Percentiles rank a stretch among this genome's conserved stretches.
phyloP scores from a whole-genome alignment of 2,329 filamentous ascomycete species.

The Pestalotiopsis sp. region DNA sequence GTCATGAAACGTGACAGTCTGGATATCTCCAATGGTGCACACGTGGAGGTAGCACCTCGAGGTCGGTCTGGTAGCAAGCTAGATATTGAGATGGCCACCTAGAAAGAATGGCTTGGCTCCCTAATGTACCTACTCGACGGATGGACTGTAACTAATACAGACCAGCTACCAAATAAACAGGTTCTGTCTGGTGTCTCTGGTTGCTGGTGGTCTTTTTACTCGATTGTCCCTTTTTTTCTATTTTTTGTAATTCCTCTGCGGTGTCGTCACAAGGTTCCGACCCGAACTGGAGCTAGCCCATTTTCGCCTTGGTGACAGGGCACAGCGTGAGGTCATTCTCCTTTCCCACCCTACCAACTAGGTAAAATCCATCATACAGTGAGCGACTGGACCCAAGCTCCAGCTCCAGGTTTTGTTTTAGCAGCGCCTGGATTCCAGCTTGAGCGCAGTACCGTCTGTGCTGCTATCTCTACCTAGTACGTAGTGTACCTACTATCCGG shows the following conservation, averaged over 20 bases:
- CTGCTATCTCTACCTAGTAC: neutral
- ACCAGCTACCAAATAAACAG: neutral
- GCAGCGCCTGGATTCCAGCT: neutral
- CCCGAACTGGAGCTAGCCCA: neutral
- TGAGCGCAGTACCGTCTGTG: neutral
- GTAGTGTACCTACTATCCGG: neutral
- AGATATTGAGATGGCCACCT: too few relatives aligned
- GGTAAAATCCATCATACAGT: neutral
- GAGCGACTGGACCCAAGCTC: neutral
- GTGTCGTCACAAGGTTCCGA: constrained; percentile 13
- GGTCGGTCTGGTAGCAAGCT: too few relatives aligned
- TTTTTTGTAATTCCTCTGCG: neutral
- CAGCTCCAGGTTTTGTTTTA: neutral
- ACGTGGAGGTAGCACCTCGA: too few relatives aligned
- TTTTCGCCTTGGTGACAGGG: constrained; percentile 6
- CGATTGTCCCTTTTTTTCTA: neutral
- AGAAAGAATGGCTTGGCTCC: too few relatives aligned
- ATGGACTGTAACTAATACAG: too few relatives aligned
- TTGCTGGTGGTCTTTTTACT: neutral
- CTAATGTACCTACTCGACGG: too few relatives aligned
- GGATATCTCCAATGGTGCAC: too few relatives aligned
- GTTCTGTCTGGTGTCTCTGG: neutral
- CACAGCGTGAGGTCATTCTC: constrained; percentile 12
- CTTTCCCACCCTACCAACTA: neutral
- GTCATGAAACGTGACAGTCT: too few relatives aligned